phyloP scores from a whole-genome alignment of 2,329 filamentous ascomycete species.

The Exophiala alcalophila region DNA sequence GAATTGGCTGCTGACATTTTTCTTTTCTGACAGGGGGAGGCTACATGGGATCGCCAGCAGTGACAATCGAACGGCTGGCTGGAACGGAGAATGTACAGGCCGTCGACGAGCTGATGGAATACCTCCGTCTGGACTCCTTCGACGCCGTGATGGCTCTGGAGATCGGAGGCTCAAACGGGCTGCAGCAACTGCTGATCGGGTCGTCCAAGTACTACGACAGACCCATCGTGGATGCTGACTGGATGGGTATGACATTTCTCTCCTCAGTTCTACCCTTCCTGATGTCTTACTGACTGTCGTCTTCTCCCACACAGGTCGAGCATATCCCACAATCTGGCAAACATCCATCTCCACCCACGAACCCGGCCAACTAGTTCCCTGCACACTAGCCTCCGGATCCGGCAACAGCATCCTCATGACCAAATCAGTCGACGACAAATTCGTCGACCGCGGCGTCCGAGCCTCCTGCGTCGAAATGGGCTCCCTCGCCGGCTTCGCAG shows the following conservation, averaged over 20 bases:
- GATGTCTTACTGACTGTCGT: too few species aligned
- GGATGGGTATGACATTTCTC: too few species aligned
- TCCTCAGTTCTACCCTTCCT: too few species aligned
- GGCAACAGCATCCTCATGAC: slow-evolving; percentile 46
- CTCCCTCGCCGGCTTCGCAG: slow-evolving; percentile 38
- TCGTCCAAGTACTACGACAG: too few species aligned
- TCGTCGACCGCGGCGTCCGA: slow-evolving; percentile 36
- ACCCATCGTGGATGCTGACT: not conserved
- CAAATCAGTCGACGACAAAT: slow-evolving; percentile 39
- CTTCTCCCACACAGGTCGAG: too few species aligned
- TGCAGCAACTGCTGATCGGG: not conserved
- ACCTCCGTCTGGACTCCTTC: too few species aligned
- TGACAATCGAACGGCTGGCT: too few species aligned
- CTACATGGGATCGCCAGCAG: too few species aligned
- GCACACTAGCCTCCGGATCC: slow-evolving; percentile 13
- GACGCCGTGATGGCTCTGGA: not conserved
- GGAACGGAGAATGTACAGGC: too few species aligned
- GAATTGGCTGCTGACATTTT: too few species aligned
- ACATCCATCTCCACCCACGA: too few species aligned
- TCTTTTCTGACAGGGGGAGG: slow-evolving; percentile 33
- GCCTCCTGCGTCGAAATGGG: slow-evolving; percentile 16
- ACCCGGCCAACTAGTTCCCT: slow-evolving; percentile 25
- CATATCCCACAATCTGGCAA: not conserved
- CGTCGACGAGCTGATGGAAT: not conserved
- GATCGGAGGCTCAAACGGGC: not conserved